Conservation (phyloP, 176 grass and related monocot genomes). For the Hordeum vulgare region DNA sequence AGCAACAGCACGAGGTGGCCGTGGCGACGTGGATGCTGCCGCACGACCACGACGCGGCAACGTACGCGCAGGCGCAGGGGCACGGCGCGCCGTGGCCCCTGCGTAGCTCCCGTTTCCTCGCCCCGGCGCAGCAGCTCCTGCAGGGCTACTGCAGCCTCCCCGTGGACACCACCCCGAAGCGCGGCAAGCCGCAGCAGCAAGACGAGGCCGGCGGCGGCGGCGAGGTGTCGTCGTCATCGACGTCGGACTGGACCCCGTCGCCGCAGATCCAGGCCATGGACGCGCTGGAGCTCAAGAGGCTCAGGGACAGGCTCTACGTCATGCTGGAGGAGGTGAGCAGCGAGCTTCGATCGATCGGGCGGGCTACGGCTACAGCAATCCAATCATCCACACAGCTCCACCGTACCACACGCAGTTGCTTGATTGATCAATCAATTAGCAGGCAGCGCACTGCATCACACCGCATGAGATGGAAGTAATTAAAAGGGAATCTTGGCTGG, state of each 20-base stretch:
- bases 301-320: slow-evolving; percentile 76
- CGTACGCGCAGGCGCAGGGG: background rate
- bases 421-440: slow-evolving; percentile 16
- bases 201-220: slow-evolving; percentile 25
- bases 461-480: background rate
- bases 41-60: slow-evolving; percentile 2
- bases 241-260: slow-evolving; percentile 30
- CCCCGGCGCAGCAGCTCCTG: slow-evolving; percentile 64
- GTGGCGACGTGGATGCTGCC: slow-evolving; percentile 9
- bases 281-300: slow-evolving; percentile 68
- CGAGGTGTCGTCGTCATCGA: slow-evolving; percentile 54
- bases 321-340: slow-evolving; percentile 93
- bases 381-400: background rate
- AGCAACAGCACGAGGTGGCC: background rate
- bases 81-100: slow-evolving; percentile 27
- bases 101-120: slow-evolving; percentile 63
- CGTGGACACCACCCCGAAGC: slow-evolving; percentile 4
- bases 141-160: slow-evolving; percentile 79
- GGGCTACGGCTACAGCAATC: slow-evolving; percentile 2
- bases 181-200: slow-evolving; percentile 11
- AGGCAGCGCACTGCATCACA: background rate
- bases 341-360: background rate
- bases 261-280: slow-evolving; percentile 63
- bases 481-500: slow-evolving; percentile 18
- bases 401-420: background rate